Base-by-base conservation (phyloP, 371 early-diverging fungal species). In the Vairimorpha apis region DNA sequence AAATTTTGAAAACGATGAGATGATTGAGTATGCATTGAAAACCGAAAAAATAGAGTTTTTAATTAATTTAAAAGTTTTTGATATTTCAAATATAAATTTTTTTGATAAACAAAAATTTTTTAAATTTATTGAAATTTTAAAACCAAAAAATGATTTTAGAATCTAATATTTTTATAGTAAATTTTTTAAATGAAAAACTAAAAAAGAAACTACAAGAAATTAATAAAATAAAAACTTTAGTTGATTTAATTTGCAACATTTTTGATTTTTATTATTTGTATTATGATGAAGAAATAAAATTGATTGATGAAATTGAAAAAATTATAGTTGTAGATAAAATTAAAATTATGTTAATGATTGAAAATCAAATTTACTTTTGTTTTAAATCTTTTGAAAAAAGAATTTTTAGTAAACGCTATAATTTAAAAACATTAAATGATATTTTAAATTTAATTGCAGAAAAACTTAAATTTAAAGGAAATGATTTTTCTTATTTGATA, bases 141-240 rank as follows among this genome's bases (percentile, higher is more conserved):
- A 47, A 16, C n/a, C 29, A 1, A 14, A 59, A 21, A 69, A 14
- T 37, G 37, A 5, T 33, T 55, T 21, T 27, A 29, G 2, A 18
- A 16, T 8, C 2, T 55, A 7, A 41, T 53, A 10, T 18, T 7
- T 25, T 35, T 63, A 3, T 70, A 21, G 25, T 70, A 43, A 35
- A 23, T 3, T 79, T 76, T 76, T 33, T 79, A 14, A 59, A 30
- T 18, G 29, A 64, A 0, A 65, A 53, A 30, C 73, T 76, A 55
- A 64, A 62, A 14, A 56, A 62, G 3, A 47, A 49, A 12, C 25
- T 79, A 12, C 5, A 18, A 13, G 58, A 45, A 44, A 69, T 79
- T 0, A 76, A 75, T 47, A 71, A 69, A 56, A 73, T 75, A 38
- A 73, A 79, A 43, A n/a, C 65, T 21, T 37, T 75, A 10, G 16